Conservation (phyloP, 495 filamentous ascomycete species). For the Alectoria sarmentosa region DNA sequence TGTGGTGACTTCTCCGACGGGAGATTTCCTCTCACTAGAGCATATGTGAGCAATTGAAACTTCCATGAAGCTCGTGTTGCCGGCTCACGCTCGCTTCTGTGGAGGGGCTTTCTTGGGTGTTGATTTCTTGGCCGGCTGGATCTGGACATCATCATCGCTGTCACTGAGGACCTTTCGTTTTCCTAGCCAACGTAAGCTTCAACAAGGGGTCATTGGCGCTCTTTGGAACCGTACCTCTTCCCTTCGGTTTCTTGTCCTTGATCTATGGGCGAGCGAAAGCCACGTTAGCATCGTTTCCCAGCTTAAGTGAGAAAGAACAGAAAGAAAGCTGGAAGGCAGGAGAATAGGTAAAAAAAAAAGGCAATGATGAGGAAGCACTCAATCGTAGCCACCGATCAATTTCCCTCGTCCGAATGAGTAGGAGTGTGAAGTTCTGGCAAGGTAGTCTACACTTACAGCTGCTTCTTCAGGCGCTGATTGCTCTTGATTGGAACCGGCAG, state of each 20-base stretch:
- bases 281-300: neutral
- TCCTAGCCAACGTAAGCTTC: conserved; percentile 34
- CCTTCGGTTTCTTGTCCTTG: conserved; percentile 21
- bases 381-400: neutral
- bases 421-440: neutral
- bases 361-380: neutral
- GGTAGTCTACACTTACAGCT: conserved; percentile 20
- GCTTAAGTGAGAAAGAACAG: neutral
- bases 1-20: conserved; percentile 46
- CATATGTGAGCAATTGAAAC: conserved; percentile 6
- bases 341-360: no score
- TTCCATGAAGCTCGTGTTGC: neutral
- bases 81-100: conserved; percentile 33
- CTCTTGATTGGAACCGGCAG: conserved; percentile 39
- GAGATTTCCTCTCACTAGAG: conserved; percentile 39
- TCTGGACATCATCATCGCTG: conserved; percentile 62
- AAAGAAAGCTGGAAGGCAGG: neutral
- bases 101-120: conserved; percentile 41
- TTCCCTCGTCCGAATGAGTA: neutral
- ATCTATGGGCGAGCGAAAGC: conserved; percentile 1
- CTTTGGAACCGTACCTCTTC: conserved; percentile 15
- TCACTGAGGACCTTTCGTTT: conserved; percentile 68
- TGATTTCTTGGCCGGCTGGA: conserved; percentile 28
- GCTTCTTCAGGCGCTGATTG: conserved; percentile 30
- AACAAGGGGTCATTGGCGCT: no score